phyloP scores from a whole-genome alignment of 345 rosid species.

The Theobroma cacao region DNA sequence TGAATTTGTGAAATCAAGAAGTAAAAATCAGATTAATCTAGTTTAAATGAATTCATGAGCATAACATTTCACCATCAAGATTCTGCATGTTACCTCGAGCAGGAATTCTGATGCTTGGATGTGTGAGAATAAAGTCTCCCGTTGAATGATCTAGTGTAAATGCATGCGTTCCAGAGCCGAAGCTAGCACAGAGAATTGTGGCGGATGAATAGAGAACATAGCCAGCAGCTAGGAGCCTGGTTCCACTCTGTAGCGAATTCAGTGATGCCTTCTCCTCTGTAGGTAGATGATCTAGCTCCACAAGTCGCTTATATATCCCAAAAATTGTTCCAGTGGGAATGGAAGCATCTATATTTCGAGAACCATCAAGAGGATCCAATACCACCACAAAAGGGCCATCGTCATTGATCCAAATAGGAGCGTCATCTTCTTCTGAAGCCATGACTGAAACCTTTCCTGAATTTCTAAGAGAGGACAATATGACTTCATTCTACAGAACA shows the following conservation, averaged over 20 bases:
- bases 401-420: slow-evolving; percentile 67
- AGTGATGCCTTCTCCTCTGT: slow-evolving; percentile 61
- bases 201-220: slow-evolving; percentile 93
- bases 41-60: neutral
- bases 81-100: slow-evolving; percentile 52
- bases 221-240: slow-evolving; percentile 74
- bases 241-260: slow-evolving; percentile 82
- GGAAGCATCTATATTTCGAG: slow-evolving; percentile 87
- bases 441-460: slow-evolving; percentile 88
- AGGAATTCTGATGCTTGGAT: slow-evolving; percentile 73
- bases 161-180: slow-evolving; percentile 94
- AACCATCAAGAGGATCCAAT: slow-evolving; percentile 93
- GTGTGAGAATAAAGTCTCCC: slow-evolving; percentile 86
- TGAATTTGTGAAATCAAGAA: neutral
- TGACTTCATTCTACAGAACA: slow-evolving; percentile 67
- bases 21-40: neutral
- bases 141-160: slow-evolving; percentile 83
- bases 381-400: slow-evolving; percentile 79
- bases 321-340: slow-evolving; percentile 92
- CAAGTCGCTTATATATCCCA: slow-evolving; percentile 66
- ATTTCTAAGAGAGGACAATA: slow-evolving; percentile 65
- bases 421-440: slow-evolving; percentile 94
- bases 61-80: neutral
- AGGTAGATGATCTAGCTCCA: slow-evolving; percentile 77
- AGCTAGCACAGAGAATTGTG: slow-evolving; percentile 71